Percentiles rank a stretch among this genome's conserved stretches.
phyloP scores from a whole-genome alignment of 495 filamentous ascomycete genomes.

The Annulohypoxylon maeteangense region DNA sequence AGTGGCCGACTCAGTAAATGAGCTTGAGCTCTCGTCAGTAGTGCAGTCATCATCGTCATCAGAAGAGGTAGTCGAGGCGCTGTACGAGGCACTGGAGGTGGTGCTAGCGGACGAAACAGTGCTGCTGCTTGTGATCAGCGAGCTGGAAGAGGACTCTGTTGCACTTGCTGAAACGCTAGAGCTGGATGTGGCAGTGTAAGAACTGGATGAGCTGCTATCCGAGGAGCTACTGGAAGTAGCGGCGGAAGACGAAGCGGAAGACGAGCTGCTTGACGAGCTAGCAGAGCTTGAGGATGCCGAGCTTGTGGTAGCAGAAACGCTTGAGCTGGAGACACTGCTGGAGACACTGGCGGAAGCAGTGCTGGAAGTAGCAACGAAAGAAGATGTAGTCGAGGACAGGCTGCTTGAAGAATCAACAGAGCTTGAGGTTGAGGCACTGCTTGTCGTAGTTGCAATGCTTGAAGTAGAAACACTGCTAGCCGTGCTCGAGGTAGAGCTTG shows the following conservation, averaged over 20 bases:
- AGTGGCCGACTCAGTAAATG: constrained; percentile 28
- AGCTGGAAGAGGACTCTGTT: constrained; percentile 26
- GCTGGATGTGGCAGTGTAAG: constrained; percentile 20
- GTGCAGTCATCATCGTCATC: constrained; percentile 31
- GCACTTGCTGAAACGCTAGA: constrained; percentile 22
- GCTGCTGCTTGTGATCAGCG: constrained; percentile 31
- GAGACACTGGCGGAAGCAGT: constrained; percentile 18
- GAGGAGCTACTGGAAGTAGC: constrained; percentile 18
- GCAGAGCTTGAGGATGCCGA: not conserved
- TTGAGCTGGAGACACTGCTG: constrained; percentile 21
- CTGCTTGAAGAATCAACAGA: not conserved
- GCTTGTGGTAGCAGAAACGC: not conserved
- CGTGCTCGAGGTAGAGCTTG: constrained; percentile 11
- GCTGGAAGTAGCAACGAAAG: not conserved
- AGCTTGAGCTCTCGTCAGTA: constrained; percentile 27
- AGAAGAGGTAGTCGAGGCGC: constrained; percentile 28
- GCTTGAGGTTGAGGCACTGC: constrained; percentile 10
- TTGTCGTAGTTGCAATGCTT: not conserved
- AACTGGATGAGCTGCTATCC: constrained; percentile 23
- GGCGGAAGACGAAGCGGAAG: constrained; percentile 11
- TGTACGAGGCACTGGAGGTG: constrained; percentile 32
- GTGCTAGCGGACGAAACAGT: constrained; percentile 22
- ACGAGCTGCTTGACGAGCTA: not conserved
- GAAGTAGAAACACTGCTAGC: not conserved
- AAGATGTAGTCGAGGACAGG: not conserved